Evolutionary conservation across 371 early-diverging fungal species (phyloP).

Genomic region (Rhizomucor pusillus): DNA sequence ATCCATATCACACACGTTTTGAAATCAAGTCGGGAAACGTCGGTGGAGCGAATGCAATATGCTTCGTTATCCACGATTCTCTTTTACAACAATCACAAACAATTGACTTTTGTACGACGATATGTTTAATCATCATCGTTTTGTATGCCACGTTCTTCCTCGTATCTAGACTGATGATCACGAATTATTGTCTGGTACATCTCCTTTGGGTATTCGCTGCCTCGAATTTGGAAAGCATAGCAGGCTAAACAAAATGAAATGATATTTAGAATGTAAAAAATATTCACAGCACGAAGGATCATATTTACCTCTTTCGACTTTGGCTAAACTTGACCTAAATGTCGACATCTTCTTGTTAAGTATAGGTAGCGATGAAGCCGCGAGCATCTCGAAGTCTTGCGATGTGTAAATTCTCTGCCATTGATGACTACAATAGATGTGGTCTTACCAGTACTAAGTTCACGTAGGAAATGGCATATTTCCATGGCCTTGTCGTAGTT

Average conservation of each 20-base stretch:
- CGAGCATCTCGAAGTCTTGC: slow-evolving; percentile 34
- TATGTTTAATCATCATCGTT: not conserved
- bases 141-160: slow-evolving; percentile 12
- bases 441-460: slow-evolving; percentile 33
- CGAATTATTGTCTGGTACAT: slow-evolving; percentile 37
- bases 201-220: slow-evolving; percentile 42
- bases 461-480: slow-evolving; percentile 47
- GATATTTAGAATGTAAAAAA: not conserved
- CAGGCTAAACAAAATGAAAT: slow-evolving; percentile 17
- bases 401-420: not conserved
- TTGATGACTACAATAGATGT: no score
- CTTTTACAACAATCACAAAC: no score
- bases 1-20: no score
- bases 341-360: slow-evolving; percentile 32
- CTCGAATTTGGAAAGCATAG: slow-evolving; percentile 40
- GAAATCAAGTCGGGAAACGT: no score
- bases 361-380: slow-evolving; percentile 22
- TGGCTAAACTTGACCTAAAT: slow-evolving; percentile 27
- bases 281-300: not conserved
- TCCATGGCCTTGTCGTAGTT: slow-evolving; percentile 42
- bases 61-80: no score
- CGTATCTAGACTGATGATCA: slow-evolving; percentile 29
- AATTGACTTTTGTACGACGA: no score
- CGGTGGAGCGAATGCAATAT: no score
- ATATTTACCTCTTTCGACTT: slow-evolving; percentile 36